A percentile compares a stretch with the other conserved stretches of the same genome.
phyloP scores from a whole-genome alignment of 371 early-diverging fungal species.

The Parasitella parasitica region DNA sequence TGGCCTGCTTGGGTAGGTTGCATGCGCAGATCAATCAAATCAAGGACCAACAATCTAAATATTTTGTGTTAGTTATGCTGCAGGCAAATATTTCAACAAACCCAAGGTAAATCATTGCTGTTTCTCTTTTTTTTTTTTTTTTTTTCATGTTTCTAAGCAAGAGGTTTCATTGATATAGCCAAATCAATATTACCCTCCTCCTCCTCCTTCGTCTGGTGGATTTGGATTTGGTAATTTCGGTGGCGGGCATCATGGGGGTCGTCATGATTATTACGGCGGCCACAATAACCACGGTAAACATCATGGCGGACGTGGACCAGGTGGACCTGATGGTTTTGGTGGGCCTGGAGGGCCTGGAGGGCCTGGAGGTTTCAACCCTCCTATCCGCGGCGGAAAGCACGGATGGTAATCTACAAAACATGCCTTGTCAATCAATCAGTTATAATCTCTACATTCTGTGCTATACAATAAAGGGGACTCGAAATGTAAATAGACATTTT shows the following conservation, averaged over 20 bases:
- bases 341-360: neutral
- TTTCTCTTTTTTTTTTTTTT: neutral
- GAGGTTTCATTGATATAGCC: neutral
- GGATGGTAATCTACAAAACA: neutral
- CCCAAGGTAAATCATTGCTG: neutral
- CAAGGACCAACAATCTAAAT: neutral
- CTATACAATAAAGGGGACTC: no score
- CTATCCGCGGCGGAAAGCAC: neutral
- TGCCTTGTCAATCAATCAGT: neutral
- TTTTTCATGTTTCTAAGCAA: neutral
- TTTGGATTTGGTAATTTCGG: neutral
- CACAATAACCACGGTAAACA: neutral
- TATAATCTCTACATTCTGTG: neutral
- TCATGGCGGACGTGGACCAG: neutral
- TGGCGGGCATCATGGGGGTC: neutral
- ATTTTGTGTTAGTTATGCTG: constrained; percentile 10
- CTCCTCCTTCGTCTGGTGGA: neutral
- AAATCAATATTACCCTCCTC: neutral
- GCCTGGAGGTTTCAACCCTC: neutral
- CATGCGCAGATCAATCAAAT: neutral
- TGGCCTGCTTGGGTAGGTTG: constrained; percentile 19
- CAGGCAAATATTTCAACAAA: constrained; percentile 16
- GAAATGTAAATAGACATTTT: no score
- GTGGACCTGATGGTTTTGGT: constrained; percentile 1
- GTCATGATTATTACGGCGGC: neutral